phyloP scores from a whole-genome alignment of 345 rosid genomes.

The Sisymbrium irio region DNA sequence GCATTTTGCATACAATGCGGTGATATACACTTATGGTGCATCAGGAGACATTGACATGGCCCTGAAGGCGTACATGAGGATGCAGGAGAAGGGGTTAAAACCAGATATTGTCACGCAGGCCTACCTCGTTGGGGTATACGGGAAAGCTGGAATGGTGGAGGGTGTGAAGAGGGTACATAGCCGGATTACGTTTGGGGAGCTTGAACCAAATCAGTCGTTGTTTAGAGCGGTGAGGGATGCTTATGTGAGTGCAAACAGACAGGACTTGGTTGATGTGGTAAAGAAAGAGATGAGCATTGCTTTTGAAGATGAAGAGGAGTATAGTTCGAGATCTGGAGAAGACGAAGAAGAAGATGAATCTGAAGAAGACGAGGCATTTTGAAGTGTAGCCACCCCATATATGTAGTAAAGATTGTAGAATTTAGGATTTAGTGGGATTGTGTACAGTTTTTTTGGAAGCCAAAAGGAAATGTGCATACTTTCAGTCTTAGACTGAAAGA shows the following conservation, averaged over 20 bases:
- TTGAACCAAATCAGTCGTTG: conserved; percentile 54
- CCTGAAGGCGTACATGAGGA: conserved; percentile 61
- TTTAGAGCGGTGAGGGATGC: conserved; percentile 65
- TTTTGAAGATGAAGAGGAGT: conserved; percentile 38
- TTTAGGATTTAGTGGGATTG: conserved; percentile 17
- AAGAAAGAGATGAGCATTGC: conserved; percentile 62
- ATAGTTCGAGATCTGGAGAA: conserved; percentile 18
- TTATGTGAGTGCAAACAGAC: conserved; percentile 54
- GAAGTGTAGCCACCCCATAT: conserved; percentile 15
- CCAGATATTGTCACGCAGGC: conserved; percentile 74
- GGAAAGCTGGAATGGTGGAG: conserved; percentile 81
- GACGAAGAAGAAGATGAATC: conserved; percentile 31
- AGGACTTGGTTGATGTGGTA: conserved; percentile 64
- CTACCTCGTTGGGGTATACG: conserved; percentile 64
- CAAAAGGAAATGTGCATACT: conserved; percentile 10
- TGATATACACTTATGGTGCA: conserved; percentile 58
- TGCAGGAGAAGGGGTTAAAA: conserved; percentile 71
- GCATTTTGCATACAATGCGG: conserved; percentile 63
- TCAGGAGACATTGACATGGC: conserved; percentile 68
- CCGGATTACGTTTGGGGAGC: conserved; percentile 52
- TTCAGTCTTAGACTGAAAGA: conserved; percentile 7
- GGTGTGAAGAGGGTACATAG: conserved; percentile 75
- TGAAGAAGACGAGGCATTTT: conserved; percentile 19
- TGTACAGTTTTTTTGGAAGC: conserved; percentile 23
- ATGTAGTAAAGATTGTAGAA: conserved; percentile 23